A percentile compares a stretch with the other conserved stretches of the same genome.
Conservation (phyloP, 345 rosid genomes). For the Carallia pectinifolia region DNA sequence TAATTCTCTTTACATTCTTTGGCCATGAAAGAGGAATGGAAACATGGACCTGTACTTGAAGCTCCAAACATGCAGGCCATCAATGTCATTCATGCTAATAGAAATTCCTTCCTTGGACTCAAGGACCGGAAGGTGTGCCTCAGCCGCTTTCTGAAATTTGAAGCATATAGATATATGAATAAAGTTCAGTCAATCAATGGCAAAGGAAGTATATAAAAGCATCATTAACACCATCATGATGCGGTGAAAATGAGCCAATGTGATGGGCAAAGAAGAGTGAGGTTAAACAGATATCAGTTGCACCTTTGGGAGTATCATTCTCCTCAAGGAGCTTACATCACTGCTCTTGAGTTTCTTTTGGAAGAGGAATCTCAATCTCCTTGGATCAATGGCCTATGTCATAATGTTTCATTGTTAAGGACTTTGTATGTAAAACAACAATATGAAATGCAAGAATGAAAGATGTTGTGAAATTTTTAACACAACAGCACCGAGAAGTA, state of each 20-base stretch:
- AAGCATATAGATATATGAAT: not conserved
- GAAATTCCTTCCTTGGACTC: conserved; percentile 89
- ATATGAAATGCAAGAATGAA: not conserved
- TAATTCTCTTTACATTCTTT: not conserved
- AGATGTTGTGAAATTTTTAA: not conserved
- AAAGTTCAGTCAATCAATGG: too few relatives aligned
- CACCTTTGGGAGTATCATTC: conserved; percentile 98
- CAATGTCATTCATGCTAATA: conserved; percentile 74
- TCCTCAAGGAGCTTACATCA: conserved; percentile 84
- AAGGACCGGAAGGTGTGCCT: conserved; percentile 72
- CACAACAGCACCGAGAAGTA: too few relatives aligned
- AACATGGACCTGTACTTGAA: conserved; percentile 81
- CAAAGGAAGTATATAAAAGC: too few relatives aligned
- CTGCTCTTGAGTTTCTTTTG: conserved; percentile 94
- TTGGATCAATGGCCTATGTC: conserved; percentile 62
- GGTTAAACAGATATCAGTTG: too few relatives aligned
- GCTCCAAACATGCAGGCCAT: conserved; percentile 78
- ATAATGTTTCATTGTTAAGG: not conserved
- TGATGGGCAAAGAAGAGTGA: too few relatives aligned
- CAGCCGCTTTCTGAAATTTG: conserved; percentile 78
- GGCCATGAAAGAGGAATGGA: not conserved
- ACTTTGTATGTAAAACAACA: not conserved
- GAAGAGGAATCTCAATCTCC: conserved; percentile 72
- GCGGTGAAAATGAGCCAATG: not conserved
- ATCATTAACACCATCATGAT: too few relatives aligned